Conservation (phyloP, 2,329 filamentous ascomycete species). For the Colletotrichum chrysophilum region DNA sequence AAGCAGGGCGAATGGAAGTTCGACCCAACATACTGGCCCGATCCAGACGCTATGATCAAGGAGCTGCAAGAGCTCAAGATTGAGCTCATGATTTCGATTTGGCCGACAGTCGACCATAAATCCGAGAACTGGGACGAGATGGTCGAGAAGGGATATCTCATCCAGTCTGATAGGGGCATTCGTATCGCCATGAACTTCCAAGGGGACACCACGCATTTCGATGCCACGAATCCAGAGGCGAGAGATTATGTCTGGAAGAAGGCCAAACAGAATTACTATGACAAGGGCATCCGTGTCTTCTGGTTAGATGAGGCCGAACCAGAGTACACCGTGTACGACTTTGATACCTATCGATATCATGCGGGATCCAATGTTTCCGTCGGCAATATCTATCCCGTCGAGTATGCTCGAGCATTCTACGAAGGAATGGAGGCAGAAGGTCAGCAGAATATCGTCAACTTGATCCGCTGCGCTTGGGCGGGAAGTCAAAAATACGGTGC, state of each 20-base stretch:
- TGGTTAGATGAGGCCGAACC: conserved; percentile 76
- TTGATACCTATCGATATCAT: conserved; percentile 69
- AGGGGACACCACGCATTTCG: conserved; percentile 65
- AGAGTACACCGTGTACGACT: conserved; percentile 69
- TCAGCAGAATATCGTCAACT: conserved; percentile 62
- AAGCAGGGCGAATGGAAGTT: conserved; percentile 73
- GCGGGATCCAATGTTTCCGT: conserved; percentile 41
- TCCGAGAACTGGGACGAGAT: conserved; percentile 35
- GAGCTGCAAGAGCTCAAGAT: conserved; percentile 64
- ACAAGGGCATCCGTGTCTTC: conserved; percentile 66
- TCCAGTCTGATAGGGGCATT: conserved; percentile 65
- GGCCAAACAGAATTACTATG: conserved; percentile 64
- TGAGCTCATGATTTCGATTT: conserved; percentile 73
- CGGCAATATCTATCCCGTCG: conserved; percentile 65
- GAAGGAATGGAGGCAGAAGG: conserved; percentile 60
- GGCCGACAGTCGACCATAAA: conserved; percentile 58
- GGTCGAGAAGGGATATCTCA: conserved; percentile 56
- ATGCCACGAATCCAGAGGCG: conserved; percentile 66
- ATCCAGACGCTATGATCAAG: conserved; percentile 68
- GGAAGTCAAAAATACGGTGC: conserved; percentile 68
- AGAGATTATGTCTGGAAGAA: conserved; percentile 65
- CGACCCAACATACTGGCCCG: conserved; percentile 67
- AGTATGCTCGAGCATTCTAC: conserved; percentile 65
- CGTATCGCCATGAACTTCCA: conserved; percentile 63
- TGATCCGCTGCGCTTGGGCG: conserved; percentile 54